A percentile compares a stretch with the other conserved stretches of the same genome.
Conservation (phyloP, 2,329 filamentous ascomycete genomes). For the Cladosporium phlei region DNA sequence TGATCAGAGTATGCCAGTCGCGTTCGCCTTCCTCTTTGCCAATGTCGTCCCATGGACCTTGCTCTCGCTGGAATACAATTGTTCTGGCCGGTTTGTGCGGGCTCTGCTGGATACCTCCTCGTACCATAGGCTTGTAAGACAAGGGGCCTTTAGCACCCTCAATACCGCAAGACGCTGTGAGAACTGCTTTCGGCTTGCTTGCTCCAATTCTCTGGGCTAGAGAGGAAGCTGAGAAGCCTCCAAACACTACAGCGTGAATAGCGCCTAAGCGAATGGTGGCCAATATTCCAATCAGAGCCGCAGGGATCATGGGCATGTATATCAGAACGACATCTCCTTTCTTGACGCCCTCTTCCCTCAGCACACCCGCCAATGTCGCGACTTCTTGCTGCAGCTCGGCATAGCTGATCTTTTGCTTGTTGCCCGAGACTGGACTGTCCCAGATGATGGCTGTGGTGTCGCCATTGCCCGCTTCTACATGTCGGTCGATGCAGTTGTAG, state of each 20-base stretch:
- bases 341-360: conserved; percentile 74
- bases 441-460: conserved; percentile 72
- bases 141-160: conserved; percentile 77
- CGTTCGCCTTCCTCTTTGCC: conserved; percentile 63
- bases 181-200: conserved; percentile 66
- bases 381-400: conserved; percentile 71
- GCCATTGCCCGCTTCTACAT: conserved; percentile 76
- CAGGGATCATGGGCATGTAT: conserved; percentile 97
- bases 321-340: conserved; percentile 84
- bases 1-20: conserved; percentile 73
- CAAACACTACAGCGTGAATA: conserved; percentile 88
- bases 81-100: conserved; percentile 66
- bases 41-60: conserved; percentile 69
- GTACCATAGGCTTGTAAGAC: conserved; percentile 71
- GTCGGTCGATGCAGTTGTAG: conserved; percentile 86
- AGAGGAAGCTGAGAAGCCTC: conserved; percentile 77
- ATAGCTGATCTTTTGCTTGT: conserved; percentile 72
- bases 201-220: conserved; percentile 86
- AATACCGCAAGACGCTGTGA: conserved; percentile 89
- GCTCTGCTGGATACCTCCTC: conserved; percentile 65
- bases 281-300: conserved; percentile 79
- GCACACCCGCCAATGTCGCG: conserved; percentile 72
- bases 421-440: conserved; percentile 77
- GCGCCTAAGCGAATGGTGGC: conserved; percentile 77
- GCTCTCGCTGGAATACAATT: conserved; percentile 78